A percentile compares a stretch with the other conserved stretches of the same genome.
Conservation (phyloP, 768 basidiomycete genomes). For the Tylopilus cervinicoccineus region DNA sequence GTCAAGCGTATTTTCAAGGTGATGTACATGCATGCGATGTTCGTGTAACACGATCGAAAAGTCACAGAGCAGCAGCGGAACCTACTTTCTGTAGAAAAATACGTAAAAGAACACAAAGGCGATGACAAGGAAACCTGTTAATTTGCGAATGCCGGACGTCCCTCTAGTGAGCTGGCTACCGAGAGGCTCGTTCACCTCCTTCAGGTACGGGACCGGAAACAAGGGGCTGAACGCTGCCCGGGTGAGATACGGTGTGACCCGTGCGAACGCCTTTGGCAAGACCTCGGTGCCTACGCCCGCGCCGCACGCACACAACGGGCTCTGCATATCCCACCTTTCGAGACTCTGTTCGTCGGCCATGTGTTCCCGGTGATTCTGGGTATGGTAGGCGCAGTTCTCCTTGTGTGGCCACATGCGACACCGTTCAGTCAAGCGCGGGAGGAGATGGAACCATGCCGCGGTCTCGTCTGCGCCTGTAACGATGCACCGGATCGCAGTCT, state of each 20-base stretch:
- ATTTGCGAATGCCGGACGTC: background rate
- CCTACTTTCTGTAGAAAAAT: background rate
- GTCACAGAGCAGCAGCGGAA: background rate
- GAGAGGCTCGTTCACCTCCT: slow-evolving; percentile 18
- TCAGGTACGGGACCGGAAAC: slow-evolving; percentile 48
- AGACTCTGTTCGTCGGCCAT: slow-evolving; percentile 20
- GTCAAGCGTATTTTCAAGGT: too few species aligned
- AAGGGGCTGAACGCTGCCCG: slow-evolving; percentile 52
- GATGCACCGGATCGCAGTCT: slow-evolving; percentile 8
- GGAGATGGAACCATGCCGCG: slow-evolving; percentile 45
- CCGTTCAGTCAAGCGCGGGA: slow-evolving; percentile 50
- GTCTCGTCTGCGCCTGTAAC: slow-evolving; percentile 16
- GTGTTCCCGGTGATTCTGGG: slow-evolving; percentile 18
- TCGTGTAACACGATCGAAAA: too few species aligned
- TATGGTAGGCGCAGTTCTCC: slow-evolving; percentile 25
- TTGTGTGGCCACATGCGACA: slow-evolving; percentile 56
- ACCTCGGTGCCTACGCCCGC: slow-evolving; percentile 11
- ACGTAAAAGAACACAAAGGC: background rate
- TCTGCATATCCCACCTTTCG: slow-evolving; percentile 24
- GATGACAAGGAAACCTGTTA: background rate
- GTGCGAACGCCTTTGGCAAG: slow-evolving; percentile 32
- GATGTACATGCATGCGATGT: too few species aligned
- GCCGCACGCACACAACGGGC: slow-evolving; percentile 14
- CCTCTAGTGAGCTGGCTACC: background rate
- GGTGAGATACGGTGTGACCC: slow-evolving; percentile 40